Evolutionary conservation across 306 rosid species (phyloP), one percentile per base, ranked within the genome.

Genomic region (Luffa acutangula): DNA sequence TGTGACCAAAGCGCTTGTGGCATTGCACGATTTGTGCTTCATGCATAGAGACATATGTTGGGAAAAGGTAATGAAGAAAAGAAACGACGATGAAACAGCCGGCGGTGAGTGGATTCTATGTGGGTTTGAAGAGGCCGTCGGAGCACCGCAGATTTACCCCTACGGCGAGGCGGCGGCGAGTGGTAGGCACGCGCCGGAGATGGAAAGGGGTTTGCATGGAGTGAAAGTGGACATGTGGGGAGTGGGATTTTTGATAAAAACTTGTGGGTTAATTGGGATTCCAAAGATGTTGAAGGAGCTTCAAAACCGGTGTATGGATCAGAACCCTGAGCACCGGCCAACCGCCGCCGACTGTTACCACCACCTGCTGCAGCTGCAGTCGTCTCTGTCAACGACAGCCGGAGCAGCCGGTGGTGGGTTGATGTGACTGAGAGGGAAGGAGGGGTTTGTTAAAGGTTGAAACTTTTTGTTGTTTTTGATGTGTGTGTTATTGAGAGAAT

Each of bases 161-260:
- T 74, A 75, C 18, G 70, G 3, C 70, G 84, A 41, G 43, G 64
- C 33, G 71, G 88, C 13, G 85, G 86, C 81, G 83, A 86, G 90
- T 83, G 94, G 82, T 2, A 83, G 69, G 0, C 86, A 89, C 80
- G 97, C 99, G 56, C 97, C 99, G 52, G 99, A 95, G 84, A 88
- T 91, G 97, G 97, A 83, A 63, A 85, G 99, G 37, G 97, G 93
- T 1, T 53, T 95, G 83, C 99, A 95, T 81, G 93, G 97, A 4
- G 97, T 95, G 81, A 95, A 95, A 78, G 99, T 93, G 81, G 99
- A 95, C 79, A 92, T 95, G 69, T 95, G 97, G 97, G 97, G 97
- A 0, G 86, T 95, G 15, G 99, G 99, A 69, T 46, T 89, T 21
- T 66, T 95, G 87, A 89, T 93, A 63, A 87, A 82, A 84, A 90